A percentile compares a stretch with the other conserved stretches of the same genome.
Conservation (phyloP, 495 filamentous ascomycete species). For the Hypoxylon fragiforme region DNA sequence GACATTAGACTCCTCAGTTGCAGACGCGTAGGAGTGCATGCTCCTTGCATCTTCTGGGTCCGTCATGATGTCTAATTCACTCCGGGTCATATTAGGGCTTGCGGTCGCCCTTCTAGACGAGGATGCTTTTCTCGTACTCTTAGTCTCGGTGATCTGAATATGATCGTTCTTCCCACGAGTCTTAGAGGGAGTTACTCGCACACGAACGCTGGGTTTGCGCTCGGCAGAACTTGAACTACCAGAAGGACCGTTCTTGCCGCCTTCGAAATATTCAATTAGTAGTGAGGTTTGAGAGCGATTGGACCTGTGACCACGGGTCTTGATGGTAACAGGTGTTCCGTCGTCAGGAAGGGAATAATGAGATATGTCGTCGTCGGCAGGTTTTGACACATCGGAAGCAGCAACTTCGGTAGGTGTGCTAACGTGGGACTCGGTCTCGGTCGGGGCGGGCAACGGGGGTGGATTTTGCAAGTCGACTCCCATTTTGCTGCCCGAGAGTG, state of each 20-base stretch:
- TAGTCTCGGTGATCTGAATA: conserved; percentile 80
- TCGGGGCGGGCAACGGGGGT: conserved; percentile 74
- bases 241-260: conserved; percentile 65
- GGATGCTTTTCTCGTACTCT: conserved; percentile 55
- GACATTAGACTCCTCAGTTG: conserved; percentile 74
- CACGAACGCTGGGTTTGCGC: conserved; percentile 86
- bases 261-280: conserved; percentile 98
- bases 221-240: conserved; percentile 37
- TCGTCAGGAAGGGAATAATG: conserved; percentile 93
- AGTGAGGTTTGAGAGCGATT: conserved; percentile 85
- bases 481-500: conserved; percentile 56
- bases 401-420: conserved; percentile 60
- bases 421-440: conserved; percentile 71
- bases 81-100: conserved; percentile 63
- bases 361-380: conserved; percentile 64
- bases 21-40: conserved; percentile 68
- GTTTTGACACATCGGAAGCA: conserved; percentile 75
- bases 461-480: conserved; percentile 67
- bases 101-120: conserved; percentile 63
- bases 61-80: conserved; percentile 36
- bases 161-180: conserved; percentile 63
- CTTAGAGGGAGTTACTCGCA: conserved; percentile 85
- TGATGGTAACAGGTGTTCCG: conserved; percentile 88
- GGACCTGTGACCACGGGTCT: conserved; percentile 66
- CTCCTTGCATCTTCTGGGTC: conserved; percentile 55